Conservation (phyloP, 2,329 filamentous ascomycete genomes). For the Rhinocladiella similis region DNA sequence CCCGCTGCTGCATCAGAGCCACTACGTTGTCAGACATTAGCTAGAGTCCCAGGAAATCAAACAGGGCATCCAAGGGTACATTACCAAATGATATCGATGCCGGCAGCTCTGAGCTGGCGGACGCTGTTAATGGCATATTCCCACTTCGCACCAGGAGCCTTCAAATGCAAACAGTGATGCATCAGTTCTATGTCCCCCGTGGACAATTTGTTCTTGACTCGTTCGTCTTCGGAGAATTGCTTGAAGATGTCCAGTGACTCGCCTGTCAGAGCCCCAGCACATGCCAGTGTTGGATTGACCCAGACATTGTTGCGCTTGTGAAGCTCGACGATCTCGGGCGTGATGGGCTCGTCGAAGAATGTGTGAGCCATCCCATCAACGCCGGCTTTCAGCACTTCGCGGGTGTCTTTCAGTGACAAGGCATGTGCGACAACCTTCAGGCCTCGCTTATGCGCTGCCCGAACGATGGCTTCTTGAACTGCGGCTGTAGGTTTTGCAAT, state of each 20-base stretch:
- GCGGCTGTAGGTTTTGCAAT: slow-evolving; percentile 42
- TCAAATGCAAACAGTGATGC: slow-evolving; percentile 4
- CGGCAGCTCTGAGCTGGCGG: slow-evolving; percentile 6
- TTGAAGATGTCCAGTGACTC: slow-evolving; percentile 3
- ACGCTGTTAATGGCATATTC: slow-evolving; percentile 19
- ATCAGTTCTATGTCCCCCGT: background rate
- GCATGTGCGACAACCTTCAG: slow-evolving; percentile 33
- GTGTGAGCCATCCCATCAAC: slow-evolving; percentile 36
- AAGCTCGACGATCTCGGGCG: slow-evolving; percentile 4
- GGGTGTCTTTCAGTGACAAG: slow-evolving; percentile 29
- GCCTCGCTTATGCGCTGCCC: slow-evolving; percentile 35
- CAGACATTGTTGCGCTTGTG: slow-evolving; percentile 8
- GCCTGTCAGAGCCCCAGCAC: slow-evolving; percentile 4
- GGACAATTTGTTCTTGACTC: slow-evolving; percentile 4
- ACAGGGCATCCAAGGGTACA: background rate
- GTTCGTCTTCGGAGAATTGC: slow-evolving; percentile 3
- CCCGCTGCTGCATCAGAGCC: slow-evolving; percentile 11
- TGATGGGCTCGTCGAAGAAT: slow-evolving; percentile 33
- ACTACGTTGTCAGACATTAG: background rate
- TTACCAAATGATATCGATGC: slow-evolving; percentile 11
- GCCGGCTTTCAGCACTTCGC: slow-evolving; percentile 33
- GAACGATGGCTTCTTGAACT: slow-evolving; percentile 47
- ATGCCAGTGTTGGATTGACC: slow-evolving; percentile 11
- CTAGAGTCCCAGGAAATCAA: background rate
- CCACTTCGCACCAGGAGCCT: slow-evolving; percentile 1